Base-by-base conservation (phyloP, 148 eudicot genomes). In the Fagopyrum homotropicum region DNA sequence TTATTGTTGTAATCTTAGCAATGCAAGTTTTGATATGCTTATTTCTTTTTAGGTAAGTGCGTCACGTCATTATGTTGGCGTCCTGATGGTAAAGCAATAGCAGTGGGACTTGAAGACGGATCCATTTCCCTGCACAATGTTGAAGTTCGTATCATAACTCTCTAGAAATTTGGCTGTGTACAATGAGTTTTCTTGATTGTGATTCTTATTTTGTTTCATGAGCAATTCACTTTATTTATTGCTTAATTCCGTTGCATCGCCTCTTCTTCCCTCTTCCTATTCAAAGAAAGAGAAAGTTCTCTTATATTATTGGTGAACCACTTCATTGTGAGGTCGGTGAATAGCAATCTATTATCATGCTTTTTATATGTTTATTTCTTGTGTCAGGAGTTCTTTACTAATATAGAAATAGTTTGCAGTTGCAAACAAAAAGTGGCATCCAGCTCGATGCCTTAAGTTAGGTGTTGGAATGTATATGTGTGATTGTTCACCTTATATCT, bases 51-150 rank as follows among this genome's bases (percentile, higher is more conserved):
- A 95, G 99, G 97, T 16, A 95, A 88, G 85, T 81, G 88, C 82
- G 82, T 95, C 73, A 86, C 91, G 77, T 90, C 99, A 69, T 82
- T 95, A 86, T 95, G 99, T 78, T 95, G 99, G 99, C 99, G 97
- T 56, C 99, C 97, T 47, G 97, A 95, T 89, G 99, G 99, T 77
- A 95, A 92, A 86, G 93, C 92, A 60, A 81, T 95, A 78, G 97
- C 97, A 45, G 92, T 86, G 79, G 99, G 99, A 70, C 92, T 92
- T 79, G 97, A 95, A 83, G 99, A 95, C 83, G 99, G 99, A 75
- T 85, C 93, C 61, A 87, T 90, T 72, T 88, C 91, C 7, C 78
- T 95, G 87, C 97, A 90, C 78, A 96, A 95, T 80, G 99, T 95
- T 66, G 99, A 95, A 85, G 99, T 95, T 77, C 92, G 97, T 87